Base-by-base conservation (phyloP, 2,329 filamentous ascomycete species). In the Ilyonectria sp. region DNA sequence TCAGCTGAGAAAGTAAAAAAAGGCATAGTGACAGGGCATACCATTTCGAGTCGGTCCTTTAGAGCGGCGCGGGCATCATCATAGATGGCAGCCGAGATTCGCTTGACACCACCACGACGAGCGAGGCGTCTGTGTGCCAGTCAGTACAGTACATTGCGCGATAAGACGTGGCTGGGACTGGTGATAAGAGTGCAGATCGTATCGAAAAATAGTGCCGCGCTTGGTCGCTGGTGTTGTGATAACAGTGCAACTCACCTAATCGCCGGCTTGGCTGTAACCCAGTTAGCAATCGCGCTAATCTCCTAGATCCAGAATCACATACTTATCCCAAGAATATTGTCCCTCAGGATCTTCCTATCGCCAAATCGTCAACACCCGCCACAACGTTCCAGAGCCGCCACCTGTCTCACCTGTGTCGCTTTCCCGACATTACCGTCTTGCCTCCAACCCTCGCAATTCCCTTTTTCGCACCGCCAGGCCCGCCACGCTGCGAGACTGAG, bases 71-170 rank as follows among this genome's bases (percentile, higher is more conserved):
- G 83, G 0, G 86, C 78, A 0, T 93, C 90, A 0, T 90, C 84
- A 73, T 95, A 95, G 3, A 94, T 91, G 0, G 52, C 70, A 0
- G 77, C 86, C 0, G 90, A 91, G 9, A 95, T 94, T 0, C 93
- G 85, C 77, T 94, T 94, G 0, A 95, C 91, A 0, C 93, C 93
- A 1, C 93, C 93, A 7, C 93, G 89, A 6, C 93, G 88, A 1
- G 93, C 93, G 0, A 95, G 80, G 46, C 93, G 90, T 71, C 92
- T 91, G 65, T 21, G 11, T 19, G 29, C n/a, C 2, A 4, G 46
- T 74, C 35, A 75, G 70, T 10, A 56, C 31, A 75, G 70, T 10
- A 56, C 26, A 35, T 17, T 11, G 5, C 15, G 35, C 6, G 63
- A 59, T 33, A 54, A 47, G 31, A 46, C 40, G n/a, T 29, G 17